Percentiles rank a stretch among this genome's conserved stretches.
phyloP scores from a whole-genome alignment of 2,329 filamentous ascomycete species.

The Bipolaris bicolor region DNA sequence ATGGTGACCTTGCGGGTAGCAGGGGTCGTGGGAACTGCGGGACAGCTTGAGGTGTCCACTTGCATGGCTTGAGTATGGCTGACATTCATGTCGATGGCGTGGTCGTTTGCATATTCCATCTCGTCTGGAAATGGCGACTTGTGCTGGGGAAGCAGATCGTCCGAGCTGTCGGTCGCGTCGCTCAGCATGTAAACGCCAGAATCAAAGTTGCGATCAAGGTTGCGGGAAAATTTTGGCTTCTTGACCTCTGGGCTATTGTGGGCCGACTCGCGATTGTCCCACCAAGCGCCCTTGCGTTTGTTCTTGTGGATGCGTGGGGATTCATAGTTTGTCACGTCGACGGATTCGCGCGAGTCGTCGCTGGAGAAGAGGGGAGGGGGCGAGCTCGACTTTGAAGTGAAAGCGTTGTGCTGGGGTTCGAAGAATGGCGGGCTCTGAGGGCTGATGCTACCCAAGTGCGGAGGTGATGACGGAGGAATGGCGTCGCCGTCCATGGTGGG shows the following conservation, averaged over 20 bases:
- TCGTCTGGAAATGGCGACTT: conserved; percentile 22
- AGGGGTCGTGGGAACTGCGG: neutral
- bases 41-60: neutral
- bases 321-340: conserved; percentile 41
- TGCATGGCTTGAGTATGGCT: neutral
- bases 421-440: conserved; percentile 37
- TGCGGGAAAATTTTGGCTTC: conserved; percentile 37
- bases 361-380: conserved; percentile 44
- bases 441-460: conserved; percentile 28
- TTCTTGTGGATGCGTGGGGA: conserved; percentile 42
- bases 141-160: conserved; percentile 21
- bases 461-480: conserved; percentile 32
- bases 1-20: conserved; percentile 2
- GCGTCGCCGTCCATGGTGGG: conserved; percentile 32
- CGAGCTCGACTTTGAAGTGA: conserved; percentile 40
- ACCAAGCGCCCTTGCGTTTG: conserved; percentile 44
- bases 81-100: conserved; percentile 1
- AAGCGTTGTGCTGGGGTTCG: conserved; percentile 21
- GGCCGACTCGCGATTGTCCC: conserved; percentile 26
- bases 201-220: conserved; percentile 43
- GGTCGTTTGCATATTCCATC: conserved; percentile 7
- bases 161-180: conserved; percentile 30
- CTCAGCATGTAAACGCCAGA: conserved; percentile 43
- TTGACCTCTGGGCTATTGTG: conserved; percentile 28
- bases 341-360: conserved; percentile 37